Conservation (phyloP, 345 rosid species). For the Capsella bursapastoris region DNA sequence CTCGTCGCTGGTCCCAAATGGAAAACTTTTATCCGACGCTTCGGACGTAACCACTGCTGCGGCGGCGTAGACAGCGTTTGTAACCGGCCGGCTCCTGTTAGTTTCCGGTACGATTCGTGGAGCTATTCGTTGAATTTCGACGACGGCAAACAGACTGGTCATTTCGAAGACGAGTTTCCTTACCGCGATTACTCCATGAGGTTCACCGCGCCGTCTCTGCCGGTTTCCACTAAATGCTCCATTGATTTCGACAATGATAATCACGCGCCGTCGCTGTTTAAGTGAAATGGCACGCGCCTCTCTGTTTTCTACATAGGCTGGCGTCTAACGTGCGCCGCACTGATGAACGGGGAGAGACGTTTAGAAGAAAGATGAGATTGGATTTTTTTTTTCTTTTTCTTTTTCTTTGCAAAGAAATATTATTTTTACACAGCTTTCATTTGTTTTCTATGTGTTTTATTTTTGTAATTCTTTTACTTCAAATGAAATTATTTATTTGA, state of each 20-base stretch:
- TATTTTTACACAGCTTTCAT: conserved; percentile 3
- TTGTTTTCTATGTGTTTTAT: background rate
- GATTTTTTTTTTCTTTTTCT: background rate
- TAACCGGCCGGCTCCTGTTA: conserved; percentile 40
- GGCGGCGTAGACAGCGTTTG: conserved; percentile 23
- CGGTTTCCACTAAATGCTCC: conserved; percentile 50
- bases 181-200: conserved; percentile 56
- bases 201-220: conserved; percentile 53
- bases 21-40: conserved; percentile 58
- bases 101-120: conserved; percentile 73
- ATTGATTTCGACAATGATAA: conserved; percentile 47
- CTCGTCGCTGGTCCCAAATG: conserved; percentile 55
- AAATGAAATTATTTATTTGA: background rate
- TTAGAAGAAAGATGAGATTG: background rate
- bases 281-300: conserved; percentile 24
- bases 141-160: conserved; percentile 54
- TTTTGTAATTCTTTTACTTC: conserved; percentile 7
- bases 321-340: conserved; percentile 38
- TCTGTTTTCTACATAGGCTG: background rate
- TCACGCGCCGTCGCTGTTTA: conserved; percentile 27
- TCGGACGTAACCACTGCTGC: conserved; percentile 41
- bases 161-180: conserved; percentile 45
- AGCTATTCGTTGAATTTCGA: conserved; percentile 92
- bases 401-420: conserved; percentile 1
- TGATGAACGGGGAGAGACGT: background rate